Percentiles rank a stretch among this genome's conserved stretches.
Conservation (phyloP, 805 yeast genomes). For the Lachancea meyersii region DNA sequence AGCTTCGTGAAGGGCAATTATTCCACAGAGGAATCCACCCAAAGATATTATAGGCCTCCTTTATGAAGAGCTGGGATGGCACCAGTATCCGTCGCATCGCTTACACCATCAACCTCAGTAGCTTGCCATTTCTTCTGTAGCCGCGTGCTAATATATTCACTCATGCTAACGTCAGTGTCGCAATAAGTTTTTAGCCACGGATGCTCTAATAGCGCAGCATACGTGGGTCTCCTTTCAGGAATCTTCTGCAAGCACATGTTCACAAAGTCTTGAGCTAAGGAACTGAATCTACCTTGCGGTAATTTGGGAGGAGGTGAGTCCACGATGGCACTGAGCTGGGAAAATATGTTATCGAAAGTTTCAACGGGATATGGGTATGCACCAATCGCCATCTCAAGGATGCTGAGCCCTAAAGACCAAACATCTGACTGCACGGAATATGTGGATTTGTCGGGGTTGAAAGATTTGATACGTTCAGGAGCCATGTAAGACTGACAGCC, state of each 20-base stretch:
- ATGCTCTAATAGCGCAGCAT: slow-evolving; percentile 65
- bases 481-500: slow-evolving; percentile 99
- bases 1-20: not conserved
- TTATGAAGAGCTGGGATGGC: slow-evolving; percentile 34
- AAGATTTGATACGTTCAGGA: slow-evolving; percentile 83
- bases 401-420: slow-evolving; percentile 88
- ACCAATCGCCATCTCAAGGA: slow-evolving; percentile 85
- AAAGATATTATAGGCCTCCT: slow-evolving; percentile 27
- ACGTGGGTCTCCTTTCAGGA: slow-evolving; percentile 77
- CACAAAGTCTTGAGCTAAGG: slow-evolving; percentile 80
- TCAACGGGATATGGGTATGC: slow-evolving; percentile 96
- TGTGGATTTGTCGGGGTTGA: slow-evolving; percentile 66
- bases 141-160: slow-evolving; percentile 34
- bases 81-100: slow-evolving; percentile 20
- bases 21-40: not conserved
- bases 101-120: slow-evolving; percentile 25
- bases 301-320: slow-evolving; percentile 87
- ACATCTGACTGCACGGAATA: slow-evolving; percentile 92
- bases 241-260: slow-evolving; percentile 68
- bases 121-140: slow-evolving; percentile 27
- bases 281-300: slow-evolving; percentile 55
- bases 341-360: slow-evolving; percentile 80
- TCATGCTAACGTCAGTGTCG: slow-evolving; percentile 36
- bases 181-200: slow-evolving; percentile 70
- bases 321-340: slow-evolving; percentile 93